phyloP scores from a whole-genome alignment of 345 rosid species.

The Reutealis trisperma region DNA sequence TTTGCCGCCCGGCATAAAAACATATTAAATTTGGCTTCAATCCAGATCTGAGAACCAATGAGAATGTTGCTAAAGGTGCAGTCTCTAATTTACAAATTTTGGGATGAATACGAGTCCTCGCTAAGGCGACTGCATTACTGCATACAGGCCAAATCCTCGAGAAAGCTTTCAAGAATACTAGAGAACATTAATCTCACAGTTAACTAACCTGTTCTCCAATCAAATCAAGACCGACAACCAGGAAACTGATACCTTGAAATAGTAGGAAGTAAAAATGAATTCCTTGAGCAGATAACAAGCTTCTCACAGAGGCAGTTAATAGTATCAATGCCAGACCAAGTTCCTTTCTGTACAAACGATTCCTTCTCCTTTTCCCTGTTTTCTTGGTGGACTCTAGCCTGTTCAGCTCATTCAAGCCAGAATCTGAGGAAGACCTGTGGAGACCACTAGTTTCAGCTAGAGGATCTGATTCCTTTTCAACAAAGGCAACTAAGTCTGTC shows the following conservation, averaged over 20 bases:
- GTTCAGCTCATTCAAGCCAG: constrained; percentile 63
- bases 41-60: not conserved
- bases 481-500: constrained; percentile 73
- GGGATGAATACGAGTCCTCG: not conserved
- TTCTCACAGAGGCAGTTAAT: constrained; percentile 66
- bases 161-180: not conserved
- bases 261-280: constrained; percentile 86
- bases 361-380: constrained; percentile 43
- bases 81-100: not conserved
- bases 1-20: not conserved
- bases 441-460: constrained; percentile 37
- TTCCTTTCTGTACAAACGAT: constrained; percentile 71
- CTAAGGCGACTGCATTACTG: not conserved
- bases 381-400: constrained; percentile 55
- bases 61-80: not conserved
- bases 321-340: constrained; percentile 69
- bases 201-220: constrained; percentile 88
- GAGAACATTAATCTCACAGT: not conserved
- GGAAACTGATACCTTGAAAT: constrained; percentile 83
- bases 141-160: not conserved
- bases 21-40: not conserved
- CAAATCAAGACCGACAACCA: constrained; percentile 84
- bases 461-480: constrained; percentile 58
- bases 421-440: constrained; percentile 63
- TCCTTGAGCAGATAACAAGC: constrained; percentile 86